Evolutionary conservation across 306 rosid species (phyloP).

Genomic region (Carpinus fangiana): DNA sequence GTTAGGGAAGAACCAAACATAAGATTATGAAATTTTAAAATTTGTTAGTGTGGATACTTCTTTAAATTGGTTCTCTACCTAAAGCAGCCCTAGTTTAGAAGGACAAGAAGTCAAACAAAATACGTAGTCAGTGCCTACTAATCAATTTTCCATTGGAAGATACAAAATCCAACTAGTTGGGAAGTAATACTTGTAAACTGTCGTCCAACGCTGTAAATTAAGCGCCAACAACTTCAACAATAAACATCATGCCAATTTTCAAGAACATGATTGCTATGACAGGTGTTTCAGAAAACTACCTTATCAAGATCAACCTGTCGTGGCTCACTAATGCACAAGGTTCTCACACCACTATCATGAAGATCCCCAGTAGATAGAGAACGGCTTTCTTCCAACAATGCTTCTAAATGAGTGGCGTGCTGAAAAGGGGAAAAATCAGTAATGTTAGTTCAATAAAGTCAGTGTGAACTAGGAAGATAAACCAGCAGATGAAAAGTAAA

Average conservation of each 20-base stretch:
- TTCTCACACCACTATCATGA: constrained; percentile 81
- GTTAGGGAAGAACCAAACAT: neutral
- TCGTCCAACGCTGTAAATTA: neutral
- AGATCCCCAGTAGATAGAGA: constrained; percentile 58
- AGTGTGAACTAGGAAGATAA: constrained; percentile 16
- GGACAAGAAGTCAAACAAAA: neutral
- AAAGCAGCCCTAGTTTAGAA: neutral
- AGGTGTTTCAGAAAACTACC: constrained; percentile 44
- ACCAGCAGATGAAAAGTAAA: constrained; percentile 8
- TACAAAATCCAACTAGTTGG: neutral
- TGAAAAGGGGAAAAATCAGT: constrained; percentile 33
- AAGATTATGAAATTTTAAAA: neutral
- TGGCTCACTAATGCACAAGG: constrained; percentile 69
- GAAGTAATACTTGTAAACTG: neutral
- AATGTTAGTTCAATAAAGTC: constrained; percentile 17
- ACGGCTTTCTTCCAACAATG: constrained; percentile 62
- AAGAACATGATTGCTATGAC: constrained; percentile 4
- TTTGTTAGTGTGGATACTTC: neutral
- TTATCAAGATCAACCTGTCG: constrained; percentile 67
- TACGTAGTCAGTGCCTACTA: neutral
- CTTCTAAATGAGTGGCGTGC: constrained; percentile 69
- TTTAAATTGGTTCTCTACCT: neutral
- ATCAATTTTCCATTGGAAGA: neutral
- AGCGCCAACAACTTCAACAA: neutral
- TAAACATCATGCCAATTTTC: constrained; percentile 3